Conservation (phyloP, 1,139 yeast genomes). For the Blastobotrys indianensis region DNA sequence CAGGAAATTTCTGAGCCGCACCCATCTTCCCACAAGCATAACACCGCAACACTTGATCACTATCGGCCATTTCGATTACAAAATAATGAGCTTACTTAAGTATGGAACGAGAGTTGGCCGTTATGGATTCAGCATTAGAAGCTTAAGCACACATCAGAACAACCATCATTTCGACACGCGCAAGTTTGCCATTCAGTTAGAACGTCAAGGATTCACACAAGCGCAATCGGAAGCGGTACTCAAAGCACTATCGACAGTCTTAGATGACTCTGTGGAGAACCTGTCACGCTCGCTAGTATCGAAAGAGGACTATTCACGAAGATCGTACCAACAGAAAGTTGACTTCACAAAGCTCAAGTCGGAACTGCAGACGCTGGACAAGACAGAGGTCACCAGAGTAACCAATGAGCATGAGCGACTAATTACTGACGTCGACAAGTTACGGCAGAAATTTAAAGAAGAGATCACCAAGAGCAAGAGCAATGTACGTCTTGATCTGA, state of each 20-base stretch:
- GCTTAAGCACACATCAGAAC: too few relatives aligned
- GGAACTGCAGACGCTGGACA: slow-evolving; percentile 82
- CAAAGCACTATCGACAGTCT: slow-evolving; percentile 64
- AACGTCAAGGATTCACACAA: slow-evolving; percentile 63
- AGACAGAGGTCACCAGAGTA: slow-evolving; percentile 73
- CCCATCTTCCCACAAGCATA: too few relatives aligned
- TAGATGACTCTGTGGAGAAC: slow-evolving; percentile 74
- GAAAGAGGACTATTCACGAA: slow-evolving; percentile 71
- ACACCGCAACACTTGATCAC: too few relatives aligned
- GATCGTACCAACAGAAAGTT: slow-evolving; percentile 92
- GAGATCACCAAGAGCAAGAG: slow-evolving; percentile 90
- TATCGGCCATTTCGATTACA: too few relatives aligned
- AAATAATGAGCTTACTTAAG: too few relatives aligned
- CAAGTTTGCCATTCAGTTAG: slow-evolving; percentile 62
- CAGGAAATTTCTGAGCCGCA: too few relatives aligned
- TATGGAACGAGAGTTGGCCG: too few relatives aligned
- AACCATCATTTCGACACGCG: slow-evolving; percentile 63
- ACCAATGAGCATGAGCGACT: slow-evolving; percentile 85
- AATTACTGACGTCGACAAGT: slow-evolving; percentile 77
- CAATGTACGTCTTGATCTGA: slow-evolving; percentile 81
- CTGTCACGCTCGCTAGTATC: slow-evolving; percentile 74
- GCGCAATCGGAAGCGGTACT: slow-evolving; percentile 81
- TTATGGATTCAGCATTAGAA: too few relatives aligned
- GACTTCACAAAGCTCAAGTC: slow-evolving; percentile 93
- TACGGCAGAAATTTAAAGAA: slow-evolving; percentile 78